These are phyloP conservation scores for Carex parvula DNA, from an alignment of 176 grass and related monocot genomes.

Conservation along the genomic window DNA sequence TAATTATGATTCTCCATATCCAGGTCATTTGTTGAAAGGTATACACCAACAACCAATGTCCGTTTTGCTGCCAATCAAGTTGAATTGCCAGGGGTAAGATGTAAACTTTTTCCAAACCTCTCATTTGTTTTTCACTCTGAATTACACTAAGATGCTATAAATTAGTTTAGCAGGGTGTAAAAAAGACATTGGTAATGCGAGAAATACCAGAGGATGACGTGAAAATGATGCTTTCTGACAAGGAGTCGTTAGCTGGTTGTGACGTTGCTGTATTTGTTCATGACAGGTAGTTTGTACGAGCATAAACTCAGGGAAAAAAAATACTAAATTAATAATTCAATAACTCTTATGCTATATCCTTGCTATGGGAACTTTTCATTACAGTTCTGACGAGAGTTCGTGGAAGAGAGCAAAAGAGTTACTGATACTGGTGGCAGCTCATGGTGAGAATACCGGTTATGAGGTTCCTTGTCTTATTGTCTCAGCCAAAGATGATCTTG, in stretches of 20 bases:
- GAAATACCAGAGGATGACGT: conserved; percentile 90
- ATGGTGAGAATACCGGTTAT: conserved; percentile 92
- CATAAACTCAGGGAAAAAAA: background rate
- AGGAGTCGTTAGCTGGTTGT: conserved; percentile 79
- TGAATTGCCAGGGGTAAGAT: conserved; percentile 67
- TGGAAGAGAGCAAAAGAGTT: conserved; percentile 88
- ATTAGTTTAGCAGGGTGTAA: conserved; percentile 48
- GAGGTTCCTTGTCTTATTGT: conserved; percentile 95
- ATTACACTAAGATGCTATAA: background rate
- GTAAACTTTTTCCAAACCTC: background rate
- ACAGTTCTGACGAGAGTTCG: conserved; percentile 83
- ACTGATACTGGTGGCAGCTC: conserved; percentile 85
- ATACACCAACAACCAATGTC: conserved; percentile 48
- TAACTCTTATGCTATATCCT: conserved; percentile 9
- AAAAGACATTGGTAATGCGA: conserved; percentile 73
- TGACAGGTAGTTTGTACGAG: conserved; percentile 52
- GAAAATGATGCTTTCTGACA: conserved; percentile 60
- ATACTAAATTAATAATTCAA: background rate
- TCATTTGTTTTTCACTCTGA: background rate
- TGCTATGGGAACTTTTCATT: conserved; percentile 22
- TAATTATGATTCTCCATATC: conserved; percentile 18
- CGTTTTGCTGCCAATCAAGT: conserved; percentile 82
- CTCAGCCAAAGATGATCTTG: conserved; percentile 96
- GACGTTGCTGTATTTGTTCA: conserved; percentile 83
- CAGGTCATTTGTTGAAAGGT: conserved; percentile 73